A percentile compares a stretch with the other conserved stretches of the same genome.
phyloP scores from a whole-genome alignment of 306 rosid genomes.

The Cucumis melo region DNA sequence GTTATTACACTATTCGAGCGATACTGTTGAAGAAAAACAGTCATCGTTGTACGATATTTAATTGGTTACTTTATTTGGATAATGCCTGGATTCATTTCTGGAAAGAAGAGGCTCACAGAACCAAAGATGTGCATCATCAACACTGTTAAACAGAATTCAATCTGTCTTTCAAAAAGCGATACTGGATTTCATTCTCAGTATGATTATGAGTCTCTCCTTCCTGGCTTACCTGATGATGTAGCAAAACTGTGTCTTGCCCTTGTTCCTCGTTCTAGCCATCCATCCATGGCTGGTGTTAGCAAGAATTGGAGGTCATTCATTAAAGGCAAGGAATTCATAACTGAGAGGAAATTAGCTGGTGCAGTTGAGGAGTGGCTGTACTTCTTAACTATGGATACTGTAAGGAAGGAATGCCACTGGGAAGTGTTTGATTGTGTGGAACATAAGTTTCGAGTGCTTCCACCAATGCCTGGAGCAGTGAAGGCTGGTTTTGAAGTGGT shows the following conservation, averaged over 20 bases:
- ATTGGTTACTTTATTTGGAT: constrained; percentile 16
- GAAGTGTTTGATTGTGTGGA: constrained; percentile 79
- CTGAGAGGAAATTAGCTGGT: constrained; percentile 64
- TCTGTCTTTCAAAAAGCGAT: constrained; percentile 25
- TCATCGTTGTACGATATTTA: constrained; percentile 17
- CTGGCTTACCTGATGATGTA: constrained; percentile 88
- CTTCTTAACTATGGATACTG: constrained; percentile 43
- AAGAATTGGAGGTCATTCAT: constrained; percentile 82
- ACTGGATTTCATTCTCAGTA: constrained; percentile 18
- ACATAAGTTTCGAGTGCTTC: constrained; percentile 38
- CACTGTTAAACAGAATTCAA: constrained; percentile 24
- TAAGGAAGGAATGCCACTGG: constrained; percentile 70
- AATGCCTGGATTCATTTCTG: constrained; percentile 56
- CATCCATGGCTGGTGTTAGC: constrained; percentile 57
- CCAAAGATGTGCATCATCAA: constrained; percentile 47
- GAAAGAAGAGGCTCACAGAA: constrained; percentile 37
- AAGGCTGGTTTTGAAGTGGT: constrained; percentile 56
- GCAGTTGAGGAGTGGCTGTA: constrained; percentile 84
- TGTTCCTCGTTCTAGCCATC: constrained; percentile 63
- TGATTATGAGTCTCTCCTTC: constrained; percentile 37
- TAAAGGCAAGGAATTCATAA: constrained; percentile 66
- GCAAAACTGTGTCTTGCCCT: constrained; percentile 83
- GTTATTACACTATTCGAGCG: constrained; percentile 14
- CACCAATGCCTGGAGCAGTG: constrained; percentile 57
- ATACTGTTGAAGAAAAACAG: constrained; percentile 15